Evolutionary conservation across 1,284 basidiomycete genomes (phyloP), one percentile per base, ranked within the genome.

Genomic region (Limonomyces culmigenus): DNA sequence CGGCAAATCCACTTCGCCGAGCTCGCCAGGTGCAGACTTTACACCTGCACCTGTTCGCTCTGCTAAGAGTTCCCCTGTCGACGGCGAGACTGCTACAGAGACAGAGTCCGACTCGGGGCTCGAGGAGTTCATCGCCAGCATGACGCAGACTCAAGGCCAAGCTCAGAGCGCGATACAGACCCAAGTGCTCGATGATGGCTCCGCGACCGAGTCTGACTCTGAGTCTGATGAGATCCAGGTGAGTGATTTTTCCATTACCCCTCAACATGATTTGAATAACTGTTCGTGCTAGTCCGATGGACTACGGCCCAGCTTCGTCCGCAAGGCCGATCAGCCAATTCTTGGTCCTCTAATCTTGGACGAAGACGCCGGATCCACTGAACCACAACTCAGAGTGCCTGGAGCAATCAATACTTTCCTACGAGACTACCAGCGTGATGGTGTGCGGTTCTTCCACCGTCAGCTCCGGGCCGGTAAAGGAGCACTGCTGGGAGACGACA

Each of bases 401-500:
- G 66, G 63, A 3, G 51, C 72, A 2, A 75, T 91, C 44, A 89
- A 89, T 49, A 74, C 73, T 0, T 81, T 76, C 48, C 60, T 91
- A 19, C 72, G 88, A 37, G 71, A 75, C 34, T 92, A 92, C 46
- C 87, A 92, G 48, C 65, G 84, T 19, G 78, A 88, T 16, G 87
- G 88, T 11, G 67, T 83, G 12, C 53, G 57, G 23, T 91, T 91
- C 50, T 67, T 92, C 38, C 88, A 67, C 54, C 57, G 66, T 5
- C 62, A 71, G 21, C 89, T 76, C 48, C 52, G 62, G 12, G 58
- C 74, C 43, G 63, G 61, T 0, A 55, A 65, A 32, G 87, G 87
- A 1, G 84, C 75, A 0, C 49, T 89, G 13, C 63, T 91, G 2
- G 86, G 85, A 13, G 87, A 92, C 50, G 87, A 92, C 47, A 92